Evolutionary conservation across 257 asterid genomes (phyloP).

Genomic region (Ballota nigra): DNA sequence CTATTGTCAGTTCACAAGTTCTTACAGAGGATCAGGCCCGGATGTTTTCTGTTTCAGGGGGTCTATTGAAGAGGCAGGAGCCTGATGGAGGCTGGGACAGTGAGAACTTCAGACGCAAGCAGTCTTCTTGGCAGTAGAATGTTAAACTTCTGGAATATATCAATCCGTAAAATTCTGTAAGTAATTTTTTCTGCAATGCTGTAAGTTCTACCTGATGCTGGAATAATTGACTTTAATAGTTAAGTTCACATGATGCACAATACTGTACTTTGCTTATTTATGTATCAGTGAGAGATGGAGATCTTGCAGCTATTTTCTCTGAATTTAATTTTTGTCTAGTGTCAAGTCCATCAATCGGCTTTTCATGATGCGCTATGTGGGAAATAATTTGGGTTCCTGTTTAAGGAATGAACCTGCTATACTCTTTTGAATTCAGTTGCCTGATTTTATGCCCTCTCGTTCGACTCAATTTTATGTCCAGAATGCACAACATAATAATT

Average conservation of each 20-base stretch:
- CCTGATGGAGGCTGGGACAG: slow-evolving; percentile 80
- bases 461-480: no score
- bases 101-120: slow-evolving; percentile 69
- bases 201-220: neutral
- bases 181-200: slow-evolving; percentile 17
- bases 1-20: slow-evolving; percentile 58
- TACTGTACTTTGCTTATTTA: neutral
- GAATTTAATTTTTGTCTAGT: neutral
- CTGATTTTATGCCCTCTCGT: neutral
- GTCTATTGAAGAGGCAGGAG: slow-evolving; percentile 66
- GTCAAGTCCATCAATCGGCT: neutral
- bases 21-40: slow-evolving; percentile 65
- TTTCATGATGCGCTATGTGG: neutral
- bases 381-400: neutral
- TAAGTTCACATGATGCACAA: neutral
- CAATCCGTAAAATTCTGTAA: slow-evolving; percentile 22
- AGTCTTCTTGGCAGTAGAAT: slow-evolving; percentile 64
- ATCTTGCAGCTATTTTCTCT: neutral
- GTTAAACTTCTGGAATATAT: neutral
- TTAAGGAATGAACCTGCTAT: neutral
- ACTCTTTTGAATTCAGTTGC: neutral
- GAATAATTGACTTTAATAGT: neutral
- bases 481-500: no score
- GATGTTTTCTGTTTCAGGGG: slow-evolving; percentile 49
- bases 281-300: neutral